Percentiles rank a stretch among this genome's conserved stretches.
These are phyloP conservation scores for Cryphonectria parasitica DNA, from an alignment of 2,329 filamentous ascomycete genomes.

Conservation along the genomic window DNA sequence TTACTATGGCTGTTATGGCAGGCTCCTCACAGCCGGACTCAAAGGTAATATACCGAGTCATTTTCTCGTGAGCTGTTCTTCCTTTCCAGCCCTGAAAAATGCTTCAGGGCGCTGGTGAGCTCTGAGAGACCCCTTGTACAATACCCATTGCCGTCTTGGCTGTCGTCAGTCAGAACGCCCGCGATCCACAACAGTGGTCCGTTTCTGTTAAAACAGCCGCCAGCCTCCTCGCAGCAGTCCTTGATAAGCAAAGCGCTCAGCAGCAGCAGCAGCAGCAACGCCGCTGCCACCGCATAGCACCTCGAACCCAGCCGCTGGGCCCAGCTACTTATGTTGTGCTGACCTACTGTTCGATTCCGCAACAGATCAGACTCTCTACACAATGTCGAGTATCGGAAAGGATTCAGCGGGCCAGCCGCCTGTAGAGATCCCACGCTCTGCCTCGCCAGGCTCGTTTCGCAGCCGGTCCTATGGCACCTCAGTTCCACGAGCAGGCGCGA, in stretches of 20 bases:
- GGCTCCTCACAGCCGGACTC: not conserved
- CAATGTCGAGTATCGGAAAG: slow-evolving; percentile 37
- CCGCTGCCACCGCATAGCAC: not conserved
- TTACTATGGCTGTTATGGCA: not conserved
- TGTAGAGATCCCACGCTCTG: slow-evolving; percentile 47
- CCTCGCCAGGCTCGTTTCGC: slow-evolving; percentile 51
- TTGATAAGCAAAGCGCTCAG: slow-evolving; percentile 8
- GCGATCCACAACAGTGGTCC: slow-evolving; percentile 11
- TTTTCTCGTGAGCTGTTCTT: not conserved
- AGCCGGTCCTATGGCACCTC: slow-evolving; percentile 55
- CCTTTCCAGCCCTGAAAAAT: not conserved
- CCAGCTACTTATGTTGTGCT: slow-evolving; percentile 5
- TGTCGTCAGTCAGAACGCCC: slow-evolving; percentile 5
- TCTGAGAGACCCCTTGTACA: not conserved
- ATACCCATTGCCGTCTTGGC: not conserved
- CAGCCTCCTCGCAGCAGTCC: slow-evolving; percentile 7
- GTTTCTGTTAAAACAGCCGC: not conserved
- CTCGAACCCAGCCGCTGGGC: slow-evolving; percentile 18
- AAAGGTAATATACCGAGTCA: slow-evolving; percentile 3
- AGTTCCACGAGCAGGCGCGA: slow-evolving; percentile 61
- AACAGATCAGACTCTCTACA: slow-evolving; percentile 8
- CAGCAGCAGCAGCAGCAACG: slow-evolving; percentile 7
- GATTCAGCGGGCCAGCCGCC: slow-evolving; percentile 38
- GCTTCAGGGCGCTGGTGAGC: not conserved
- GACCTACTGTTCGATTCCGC: not conserved